Evolutionary conservation across 2,329 filamentous ascomycete genomes (phyloP).

Genomic region (Ophiostoma perfectum): DNA sequence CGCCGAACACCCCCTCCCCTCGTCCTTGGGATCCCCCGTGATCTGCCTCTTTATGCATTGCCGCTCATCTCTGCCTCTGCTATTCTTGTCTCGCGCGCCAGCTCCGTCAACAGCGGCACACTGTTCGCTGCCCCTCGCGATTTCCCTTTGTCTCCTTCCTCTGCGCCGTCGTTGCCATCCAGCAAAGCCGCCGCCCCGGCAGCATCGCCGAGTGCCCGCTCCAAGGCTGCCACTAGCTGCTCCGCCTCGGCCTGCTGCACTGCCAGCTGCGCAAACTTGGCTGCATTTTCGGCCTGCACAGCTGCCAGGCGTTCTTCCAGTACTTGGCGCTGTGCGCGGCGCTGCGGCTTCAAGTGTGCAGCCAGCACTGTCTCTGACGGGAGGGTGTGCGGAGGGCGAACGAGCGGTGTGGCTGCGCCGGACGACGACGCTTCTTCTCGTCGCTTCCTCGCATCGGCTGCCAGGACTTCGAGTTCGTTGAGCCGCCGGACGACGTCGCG

Average conservation of each 20-base stretch:
- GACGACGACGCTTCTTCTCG: conserved; percentile 32
- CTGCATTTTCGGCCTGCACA: conserved; percentile 52
- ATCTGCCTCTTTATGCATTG: background rate
- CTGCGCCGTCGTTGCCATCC: conserved; percentile 27
- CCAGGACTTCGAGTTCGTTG: conserved; percentile 54
- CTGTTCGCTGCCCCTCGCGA: too few relatives aligned
- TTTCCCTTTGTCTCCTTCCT: background rate
- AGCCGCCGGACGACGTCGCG: conserved; percentile 52
- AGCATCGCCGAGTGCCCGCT: conserved; percentile 50
- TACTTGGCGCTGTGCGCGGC: conserved; percentile 49
- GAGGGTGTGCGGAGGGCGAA: conserved; percentile 46
- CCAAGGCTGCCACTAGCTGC: conserved; percentile 45
- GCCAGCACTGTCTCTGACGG: conserved; percentile 48
- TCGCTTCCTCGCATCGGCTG: conserved; percentile 45
- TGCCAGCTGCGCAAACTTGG: conserved; percentile 46
- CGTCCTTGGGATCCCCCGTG: too few relatives aligned
- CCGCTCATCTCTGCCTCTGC: conserved; percentile 39
- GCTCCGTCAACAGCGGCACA: conserved; percentile 39
- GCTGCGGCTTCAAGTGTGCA: conserved; percentile 51
- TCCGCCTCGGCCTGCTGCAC: conserved; percentile 53
- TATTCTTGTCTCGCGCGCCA: conserved; percentile 47
- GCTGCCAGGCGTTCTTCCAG: conserved; percentile 55
- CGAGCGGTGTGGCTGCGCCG: background rate
- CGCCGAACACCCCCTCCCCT: too few relatives aligned
- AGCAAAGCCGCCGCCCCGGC: conserved; percentile 48